Base-by-base conservation (phyloP, 2,329 filamentous ascomycete genomes). In the Venturia aucupariae region DNA sequence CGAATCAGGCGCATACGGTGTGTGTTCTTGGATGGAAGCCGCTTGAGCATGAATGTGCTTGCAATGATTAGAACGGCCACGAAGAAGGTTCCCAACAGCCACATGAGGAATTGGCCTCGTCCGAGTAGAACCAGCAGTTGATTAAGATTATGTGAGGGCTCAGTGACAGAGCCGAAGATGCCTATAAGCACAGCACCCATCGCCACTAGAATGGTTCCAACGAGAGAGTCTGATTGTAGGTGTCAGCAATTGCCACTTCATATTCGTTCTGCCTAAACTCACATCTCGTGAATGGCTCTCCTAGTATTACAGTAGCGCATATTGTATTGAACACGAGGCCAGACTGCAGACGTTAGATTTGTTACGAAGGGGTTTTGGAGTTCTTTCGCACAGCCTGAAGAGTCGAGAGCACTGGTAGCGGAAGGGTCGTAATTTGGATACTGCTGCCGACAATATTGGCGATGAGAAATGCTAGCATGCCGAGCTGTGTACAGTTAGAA, bases 321-420 rank as follows among this genome's bases (percentile, higher is more conserved):
- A 97, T 91, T 65, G 93, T 96, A 80, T 99, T 99, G 82, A 99
- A 99, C 67, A 99, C 94, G 64, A 99, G 83, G 55, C 94, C 94
- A 3, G 93, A 96, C 74, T 84, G 44, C 65, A 64, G 39, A 38
- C 22, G 64, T 69, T 62, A 68, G 68, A 42, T 65, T 7, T 46
- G 48, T 24, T 59, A 13, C 17, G 24, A 35, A 19, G 39, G 8
- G 3, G 61, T n/a, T 61, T 11, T 8, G 30, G 17, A 59, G 51
- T 69, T 65, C n/a, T 61, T 42, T 74, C 78, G 70, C 75, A 83
- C 81, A 22, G 93, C 93, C 78, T 99, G 94, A 44, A 99, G 81
- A 0, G 94, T 97, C 65, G 93, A 97, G 41, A 99, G 84, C 6
- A 99, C 92, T 24, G 94, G 94, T 27, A 99, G 81, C 19, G 94